These are phyloP conservation scores for Pseudodiploospora longispora DNA, from an alignment of 2,329 filamentous ascomycete genomes.

Conservation along the genomic window DNA sequence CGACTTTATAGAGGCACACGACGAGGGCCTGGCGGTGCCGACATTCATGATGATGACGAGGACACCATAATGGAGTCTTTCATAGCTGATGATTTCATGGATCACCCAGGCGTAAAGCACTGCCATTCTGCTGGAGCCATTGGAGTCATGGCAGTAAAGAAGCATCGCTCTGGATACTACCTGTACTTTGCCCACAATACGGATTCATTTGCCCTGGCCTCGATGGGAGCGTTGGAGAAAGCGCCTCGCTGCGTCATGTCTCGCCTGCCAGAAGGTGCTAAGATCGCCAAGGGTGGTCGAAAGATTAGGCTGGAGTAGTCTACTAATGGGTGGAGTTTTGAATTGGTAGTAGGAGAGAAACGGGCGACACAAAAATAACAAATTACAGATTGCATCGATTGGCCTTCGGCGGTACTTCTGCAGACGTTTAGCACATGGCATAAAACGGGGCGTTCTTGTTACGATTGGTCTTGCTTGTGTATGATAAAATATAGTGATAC, in stretches of 20 bases:
- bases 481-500: conserved; percentile 18
- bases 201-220: conserved; percentile 77
- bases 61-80: conserved; percentile 66
- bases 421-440: too few species aligned
- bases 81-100: conserved; percentile 85
- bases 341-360: background rate
- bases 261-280: conserved; percentile 48
- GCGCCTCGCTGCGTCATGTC: conserved; percentile 83
- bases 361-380: too few species aligned
- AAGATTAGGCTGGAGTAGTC: conserved; percentile 31
- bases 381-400: too few species aligned
- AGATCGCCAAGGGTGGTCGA: conserved; percentile 47
- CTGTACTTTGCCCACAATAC: conserved; percentile 97
- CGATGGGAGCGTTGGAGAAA: conserved; percentile 72
- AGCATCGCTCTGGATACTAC: conserved; percentile 64
- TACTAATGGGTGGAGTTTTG: background rate
- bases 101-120: conserved; percentile 73
- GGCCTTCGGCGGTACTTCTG: too few species aligned
- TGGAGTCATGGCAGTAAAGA: conserved; percentile 85
- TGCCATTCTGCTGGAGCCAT: conserved; percentile 82
- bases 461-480: conserved; percentile 4
- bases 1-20: conserved; percentile 67
- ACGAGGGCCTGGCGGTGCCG: conserved; percentile 50
- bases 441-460: background rate
- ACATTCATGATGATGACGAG: conserved; percentile 66